A percentile compares a stretch with the other conserved stretches of the same genome.
Conservation (phyloP, 1,139 yeast species). For the Debaryomyces sp. region DNA sequence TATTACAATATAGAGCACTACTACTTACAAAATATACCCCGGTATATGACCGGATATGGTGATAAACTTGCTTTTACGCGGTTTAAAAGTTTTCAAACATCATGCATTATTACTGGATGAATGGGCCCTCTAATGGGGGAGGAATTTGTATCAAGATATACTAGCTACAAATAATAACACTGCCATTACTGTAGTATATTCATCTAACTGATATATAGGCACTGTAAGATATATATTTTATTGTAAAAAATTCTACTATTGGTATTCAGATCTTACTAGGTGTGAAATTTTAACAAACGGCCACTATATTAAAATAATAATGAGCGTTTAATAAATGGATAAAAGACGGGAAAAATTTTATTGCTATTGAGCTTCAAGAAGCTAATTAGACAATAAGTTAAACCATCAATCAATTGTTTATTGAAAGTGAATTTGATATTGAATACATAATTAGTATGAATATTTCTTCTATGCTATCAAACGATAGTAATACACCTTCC, state of each 20-base stretch:
- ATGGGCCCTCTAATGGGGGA: neutral
- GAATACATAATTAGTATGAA: conserved; percentile 26
- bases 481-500: conserved; percentile 22
- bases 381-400: conserved; percentile 2
- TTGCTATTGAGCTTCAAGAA: conserved; percentile 6
- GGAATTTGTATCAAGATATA: neutral
- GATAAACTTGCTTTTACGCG: conserved; percentile 4
- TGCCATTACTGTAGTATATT: neutral
- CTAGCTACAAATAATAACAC: neutral
- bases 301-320: conserved; percentile 7
- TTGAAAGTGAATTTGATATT: conserved; percentile 1
- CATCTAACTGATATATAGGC: neutral
- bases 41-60: neutral
- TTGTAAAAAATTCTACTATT: neutral
- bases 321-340: conserved; percentile 8
- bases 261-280: neutral
- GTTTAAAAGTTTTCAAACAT: conserved; percentile 7
- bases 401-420: conserved; percentile 4
- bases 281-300: conserved; percentile 7
- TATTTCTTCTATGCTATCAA: conserved; percentile 45
- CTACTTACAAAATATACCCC: neutral
- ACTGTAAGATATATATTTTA: neutral
- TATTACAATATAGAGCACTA: neutral
- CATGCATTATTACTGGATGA: conserved; percentile 7
- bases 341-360: conserved; percentile 9